Evolutionary conservation across 768 basidiomycete species (phyloP).

Genomic region (Phanerochaete sordida): DNA sequence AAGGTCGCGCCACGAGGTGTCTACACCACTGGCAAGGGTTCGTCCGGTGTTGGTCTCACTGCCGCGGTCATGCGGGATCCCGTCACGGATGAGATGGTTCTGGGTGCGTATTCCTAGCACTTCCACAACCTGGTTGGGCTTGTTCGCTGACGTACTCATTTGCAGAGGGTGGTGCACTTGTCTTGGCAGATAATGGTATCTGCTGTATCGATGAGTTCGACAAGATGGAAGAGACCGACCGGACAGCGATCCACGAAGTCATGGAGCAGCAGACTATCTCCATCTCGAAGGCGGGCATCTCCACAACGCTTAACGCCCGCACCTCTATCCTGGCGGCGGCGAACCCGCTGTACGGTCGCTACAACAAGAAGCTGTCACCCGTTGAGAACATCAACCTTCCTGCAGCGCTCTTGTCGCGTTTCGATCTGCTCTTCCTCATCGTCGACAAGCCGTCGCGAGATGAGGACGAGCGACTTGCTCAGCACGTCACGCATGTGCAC

Average conservation of each 20-base stretch:
- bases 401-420: slow-evolving; percentile 92
- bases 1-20: slow-evolving; percentile 97
- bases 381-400: slow-evolving; percentile 99
- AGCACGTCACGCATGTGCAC: slow-evolving; percentile 97
- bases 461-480: slow-evolving; percentile 92
- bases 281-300: slow-evolving; percentile 98
- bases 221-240: slow-evolving; percentile 98
- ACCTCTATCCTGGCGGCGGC: slow-evolving; percentile 98
- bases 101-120: slow-evolving; percentile 81
- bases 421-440: slow-evolving; percentile 94
- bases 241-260: slow-evolving; percentile 99
- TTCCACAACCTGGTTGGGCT: not conserved
- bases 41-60: slow-evolving; percentile 97
- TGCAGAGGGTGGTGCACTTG: slow-evolving; percentile 97
- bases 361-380: slow-evolving; percentile 96
- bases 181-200: slow-evolving; percentile 98
- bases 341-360: slow-evolving; percentile 96
- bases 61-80: slow-evolving; percentile 99
- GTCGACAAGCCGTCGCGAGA: slow-evolving; percentile 94
- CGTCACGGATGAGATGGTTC: slow-evolving; percentile 98
- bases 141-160: not conserved
- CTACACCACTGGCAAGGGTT: slow-evolving; percentile 98
- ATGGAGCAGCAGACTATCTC: slow-evolving; percentile 99
- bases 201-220: slow-evolving; percentile 99
- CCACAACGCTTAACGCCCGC: slow-evolving; percentile 95